phyloP scores from a whole-genome alignment of 257 asterid genomes.

The Anisodus tanguticus region DNA sequence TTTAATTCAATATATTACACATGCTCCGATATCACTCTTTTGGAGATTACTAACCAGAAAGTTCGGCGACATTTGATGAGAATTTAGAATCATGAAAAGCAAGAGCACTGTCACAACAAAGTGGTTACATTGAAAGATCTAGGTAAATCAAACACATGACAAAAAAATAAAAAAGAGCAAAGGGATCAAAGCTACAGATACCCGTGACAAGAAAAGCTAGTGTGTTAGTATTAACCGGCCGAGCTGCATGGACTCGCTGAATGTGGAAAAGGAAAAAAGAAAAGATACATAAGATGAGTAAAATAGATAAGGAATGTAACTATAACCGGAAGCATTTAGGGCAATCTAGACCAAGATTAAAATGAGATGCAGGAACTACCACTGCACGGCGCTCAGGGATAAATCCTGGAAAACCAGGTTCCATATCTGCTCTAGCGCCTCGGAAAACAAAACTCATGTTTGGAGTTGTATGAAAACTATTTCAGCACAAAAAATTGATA shows the following conservation, averaged over 20 bases:
- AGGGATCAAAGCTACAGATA: constrained; percentile 38
- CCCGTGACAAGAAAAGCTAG: constrained; percentile 97
- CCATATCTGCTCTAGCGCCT: constrained; percentile 91
- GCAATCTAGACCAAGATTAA: constrained; percentile 2
- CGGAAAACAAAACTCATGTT: constrained; percentile 97
- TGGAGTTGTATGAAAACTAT: constrained; percentile 13
- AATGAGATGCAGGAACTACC: constrained; percentile 51
- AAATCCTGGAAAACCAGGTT: constrained; percentile 86
- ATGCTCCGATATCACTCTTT: neutral
- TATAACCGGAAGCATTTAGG: neutral
- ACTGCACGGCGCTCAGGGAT: constrained; percentile 88
- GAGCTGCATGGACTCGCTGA: constrained; percentile 88
- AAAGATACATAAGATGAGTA: neutral
- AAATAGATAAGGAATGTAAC: neutral
- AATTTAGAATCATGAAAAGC: constrained; percentile 96
- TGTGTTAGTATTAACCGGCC: constrained; percentile 93
- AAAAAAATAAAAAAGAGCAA: constrained; percentile 18
- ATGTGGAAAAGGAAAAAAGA: constrained; percentile 10
- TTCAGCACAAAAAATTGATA: neutral
- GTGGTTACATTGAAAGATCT: constrained; percentile 30
- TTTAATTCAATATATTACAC: neutral
- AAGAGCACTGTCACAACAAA: constrained; percentile 74
- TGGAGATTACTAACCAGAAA: constrained; percentile 78
- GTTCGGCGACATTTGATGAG: constrained; percentile 97
- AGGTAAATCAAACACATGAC: constrained; percentile 25